Base-by-base conservation (phyloP, 148 eudicot species). In the Spergularia bocconei region DNA sequence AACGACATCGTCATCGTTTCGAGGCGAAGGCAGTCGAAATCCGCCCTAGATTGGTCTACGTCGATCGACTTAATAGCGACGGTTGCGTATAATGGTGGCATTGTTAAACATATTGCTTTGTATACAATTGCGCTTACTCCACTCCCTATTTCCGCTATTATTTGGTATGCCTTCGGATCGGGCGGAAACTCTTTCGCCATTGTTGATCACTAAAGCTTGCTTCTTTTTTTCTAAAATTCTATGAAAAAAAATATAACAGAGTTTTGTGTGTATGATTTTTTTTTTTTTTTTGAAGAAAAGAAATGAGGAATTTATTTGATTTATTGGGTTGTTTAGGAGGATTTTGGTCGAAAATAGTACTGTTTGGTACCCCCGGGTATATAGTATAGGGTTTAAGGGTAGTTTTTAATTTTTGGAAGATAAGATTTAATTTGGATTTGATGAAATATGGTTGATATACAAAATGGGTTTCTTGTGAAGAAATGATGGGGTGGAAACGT, bases 21-120 rank as follows among this genome's bases (percentile, higher is more conserved):
- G 0, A 77, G 84, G 0, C 91, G 84, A 11, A 87, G 80, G 14
- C 69, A 78, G 4, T 91, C 96, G 12, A 91, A 77, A 38, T 89
- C 87, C 1, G 85, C 78, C 50, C 84, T 33, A 0, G 91, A 84
- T 73, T 78, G 87, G 19, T 89, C 90, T 4, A 89, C 85, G 41
- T 91, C 89, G 39, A 91, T 91, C 20, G 90, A 80, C 51, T 91
- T 91, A 44, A 91, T 91, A 0, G 97, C 97, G 0, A 91, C 91
- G 0, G 80, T 55, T 2, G 88, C 39, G 0, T 82, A 81, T 57
- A 81, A 76, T 65, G 78, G 44, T 10, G 90, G 84, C 25, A 57
- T 57, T 57, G 83, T 70, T 19, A 75, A 51, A 69, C 97, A 91
- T 0, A 74, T 29, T 3, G 97, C 93, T 75, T 89, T 91, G 87